Evolutionary conservation across 495 filamentous ascomycete genomes (phyloP).

Genomic region (Acidiella bohemica): DNA sequence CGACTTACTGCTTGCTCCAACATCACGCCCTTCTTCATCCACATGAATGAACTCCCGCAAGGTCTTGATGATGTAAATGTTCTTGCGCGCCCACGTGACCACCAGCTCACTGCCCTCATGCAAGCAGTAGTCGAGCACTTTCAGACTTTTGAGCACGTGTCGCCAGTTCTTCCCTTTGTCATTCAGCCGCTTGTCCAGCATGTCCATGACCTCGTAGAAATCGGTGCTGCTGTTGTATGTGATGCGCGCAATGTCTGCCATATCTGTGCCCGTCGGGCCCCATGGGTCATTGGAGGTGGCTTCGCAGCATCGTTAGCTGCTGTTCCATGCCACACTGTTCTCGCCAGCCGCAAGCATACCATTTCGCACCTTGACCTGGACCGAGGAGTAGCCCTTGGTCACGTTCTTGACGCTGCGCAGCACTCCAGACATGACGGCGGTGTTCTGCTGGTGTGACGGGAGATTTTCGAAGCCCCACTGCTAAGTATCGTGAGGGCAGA

Average conservation of each 20-base stretch:
- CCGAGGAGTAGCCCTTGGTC: constrained; percentile 93
- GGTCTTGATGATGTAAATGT: constrained; percentile 97
- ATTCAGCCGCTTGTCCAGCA: constrained; percentile 97
- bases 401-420: constrained; percentile 99
- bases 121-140: constrained; percentile 95
- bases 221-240: constrained; percentile 95
- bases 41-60: constrained; percentile 91
- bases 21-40: constrained; percentile 87
- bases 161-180: constrained; percentile 99
- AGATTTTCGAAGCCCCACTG: too few relatives aligned
- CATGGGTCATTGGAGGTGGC: constrained; percentile 99
- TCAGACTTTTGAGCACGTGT: constrained; percentile 93
- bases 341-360: constrained; percentile 42
- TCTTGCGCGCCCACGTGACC: constrained; percentile 95
- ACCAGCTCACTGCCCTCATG: constrained; percentile 95
- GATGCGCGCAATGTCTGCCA: constrained; percentile 96
- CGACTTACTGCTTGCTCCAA: constrained; percentile 81
- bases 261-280: constrained; percentile 95
- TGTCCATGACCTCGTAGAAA: constrained; percentile 99
- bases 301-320: constrained; percentile 27
- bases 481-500: background rate
- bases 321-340: background rate
- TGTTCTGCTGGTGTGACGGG: background rate
- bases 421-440: constrained; percentile 75
- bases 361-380: constrained; percentile 99